A percentile compares a stretch with the other conserved stretches of the same genome.
These are phyloP conservation scores for Toxoplasma gondii DNA, from an alignment of 169 alveolate species.

Conservation along the genomic window DNA sequence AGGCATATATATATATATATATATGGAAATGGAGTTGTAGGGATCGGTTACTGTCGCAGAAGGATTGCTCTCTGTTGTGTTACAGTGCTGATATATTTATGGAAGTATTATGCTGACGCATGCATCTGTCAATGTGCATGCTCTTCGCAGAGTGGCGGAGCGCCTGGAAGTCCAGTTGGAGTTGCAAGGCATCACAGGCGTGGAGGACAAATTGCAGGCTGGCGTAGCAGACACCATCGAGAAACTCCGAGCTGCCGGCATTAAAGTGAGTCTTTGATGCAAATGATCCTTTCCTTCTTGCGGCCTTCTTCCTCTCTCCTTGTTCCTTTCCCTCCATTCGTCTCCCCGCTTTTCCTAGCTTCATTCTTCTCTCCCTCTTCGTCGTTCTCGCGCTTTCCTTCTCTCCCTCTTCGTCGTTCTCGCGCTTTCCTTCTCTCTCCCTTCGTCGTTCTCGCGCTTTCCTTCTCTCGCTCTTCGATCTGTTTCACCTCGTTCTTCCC, in stretches of 20 bases:
- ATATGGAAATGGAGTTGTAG: background rate
- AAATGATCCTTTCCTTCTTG: background rate
- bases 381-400: background rate
- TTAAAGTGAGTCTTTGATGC: slow-evolving; percentile 67
- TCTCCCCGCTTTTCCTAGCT: background rate
- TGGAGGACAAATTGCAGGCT: slow-evolving; percentile 88
- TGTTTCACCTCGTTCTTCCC: background rate
- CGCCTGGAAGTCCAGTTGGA: slow-evolving; percentile 85
- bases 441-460: background rate
- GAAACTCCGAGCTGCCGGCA: slow-evolving; percentile 92
- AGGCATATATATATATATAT: background rate
- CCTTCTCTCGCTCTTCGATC: background rate
- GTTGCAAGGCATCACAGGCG: slow-evolving; percentile 92
- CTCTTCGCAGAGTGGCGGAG: slow-evolving; percentile 76
- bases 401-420: background rate
- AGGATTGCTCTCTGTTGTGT: background rate
- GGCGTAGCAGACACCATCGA: slow-evolving; percentile 92
- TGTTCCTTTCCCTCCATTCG: background rate
- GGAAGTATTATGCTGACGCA: too few species aligned
- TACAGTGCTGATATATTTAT: too few species aligned
- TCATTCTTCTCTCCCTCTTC: background rate
- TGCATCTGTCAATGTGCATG: too few species aligned
- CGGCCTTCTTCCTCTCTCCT: background rate
- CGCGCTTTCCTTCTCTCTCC: background rate
- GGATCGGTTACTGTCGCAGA: background rate